phyloP scores from a whole-genome alignment of 306 rosid genomes.

The Cucumis sativus region Cucumber_9930_V3 NC_026657.2:23191001-23191500 shows the following conservation, averaged over 20 bases:
- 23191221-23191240: background rate
- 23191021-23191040: constrained; percentile 7
- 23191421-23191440: too few relatives aligned
- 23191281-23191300: background rate
- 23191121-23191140: background rate
- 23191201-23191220: background rate
- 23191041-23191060: background rate
- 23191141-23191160: background rate
- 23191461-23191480: too few relatives aligned
- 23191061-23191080: constrained; percentile 14
- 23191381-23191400: too few relatives aligned
- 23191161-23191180: background rate
- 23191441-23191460: too few relatives aligned
- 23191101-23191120: background rate
- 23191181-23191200: background rate
- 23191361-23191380: too few relatives aligned
- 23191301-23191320: background rate
- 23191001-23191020: constrained; percentile 19
- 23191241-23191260: background rate
- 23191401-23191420: too few relatives aligned
- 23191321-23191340: background rate
- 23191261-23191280: background rate
- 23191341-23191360: too few relatives aligned
- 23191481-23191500: too few relatives aligned
- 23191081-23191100: background rate